A percentile compares a stretch with the other conserved stretches of the same genome.
These are phyloP conservation scores for Corchorus olitorius DNA, from an alignment of 345 rosid species.

Conservation along the genomic window DNA sequence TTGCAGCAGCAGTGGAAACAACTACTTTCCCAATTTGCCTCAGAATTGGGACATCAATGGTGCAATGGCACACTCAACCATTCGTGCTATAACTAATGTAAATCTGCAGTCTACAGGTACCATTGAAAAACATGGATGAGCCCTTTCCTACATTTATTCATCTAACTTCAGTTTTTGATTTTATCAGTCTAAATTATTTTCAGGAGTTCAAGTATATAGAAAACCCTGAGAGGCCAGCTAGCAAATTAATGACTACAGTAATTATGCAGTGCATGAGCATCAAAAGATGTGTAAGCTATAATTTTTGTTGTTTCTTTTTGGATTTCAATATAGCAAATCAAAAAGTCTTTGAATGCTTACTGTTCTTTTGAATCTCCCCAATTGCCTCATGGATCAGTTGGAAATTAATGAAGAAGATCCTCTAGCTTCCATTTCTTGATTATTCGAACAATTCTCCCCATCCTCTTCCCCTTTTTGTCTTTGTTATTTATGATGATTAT, in stretches of 20 bases:
- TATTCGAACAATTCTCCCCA: not conserved
- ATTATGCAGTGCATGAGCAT: constrained; percentile 12
- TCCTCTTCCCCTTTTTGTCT: not conserved
- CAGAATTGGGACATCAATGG: constrained; percentile 47
- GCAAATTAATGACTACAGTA: constrained; percentile 5
- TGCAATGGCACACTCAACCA: constrained; percentile 44
- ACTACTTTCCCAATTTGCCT: constrained; percentile 38
- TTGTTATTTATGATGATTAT: not conserved
- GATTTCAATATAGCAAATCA: not conserved
- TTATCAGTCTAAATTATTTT: constrained; percentile 20
- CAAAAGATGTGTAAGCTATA: constrained; percentile 22
- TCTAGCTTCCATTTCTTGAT: constrained; percentile 4
- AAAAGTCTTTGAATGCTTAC: constrained; percentile 11
- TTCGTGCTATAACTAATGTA: constrained; percentile 37
- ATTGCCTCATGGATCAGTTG: not conserved
- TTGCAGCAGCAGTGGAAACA: constrained; percentile 24
- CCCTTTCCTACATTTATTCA: not conserved
- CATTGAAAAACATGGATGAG: not conserved
- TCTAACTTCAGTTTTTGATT: constrained; percentile 11
- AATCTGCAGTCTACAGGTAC: constrained; percentile 43
- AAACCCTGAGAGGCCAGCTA: constrained; percentile 34
- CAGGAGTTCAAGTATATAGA: constrained; percentile 48
- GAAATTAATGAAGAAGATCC: not conserved
- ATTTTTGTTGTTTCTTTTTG: constrained; percentile 1
- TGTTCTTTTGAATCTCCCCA: constrained; percentile 8